Percentiles rank a stretch among this genome's conserved stretches.
phyloP scores from a whole-genome alignment of 768 basidiomycete genomes.

The Amanita rubescens region DNA sequence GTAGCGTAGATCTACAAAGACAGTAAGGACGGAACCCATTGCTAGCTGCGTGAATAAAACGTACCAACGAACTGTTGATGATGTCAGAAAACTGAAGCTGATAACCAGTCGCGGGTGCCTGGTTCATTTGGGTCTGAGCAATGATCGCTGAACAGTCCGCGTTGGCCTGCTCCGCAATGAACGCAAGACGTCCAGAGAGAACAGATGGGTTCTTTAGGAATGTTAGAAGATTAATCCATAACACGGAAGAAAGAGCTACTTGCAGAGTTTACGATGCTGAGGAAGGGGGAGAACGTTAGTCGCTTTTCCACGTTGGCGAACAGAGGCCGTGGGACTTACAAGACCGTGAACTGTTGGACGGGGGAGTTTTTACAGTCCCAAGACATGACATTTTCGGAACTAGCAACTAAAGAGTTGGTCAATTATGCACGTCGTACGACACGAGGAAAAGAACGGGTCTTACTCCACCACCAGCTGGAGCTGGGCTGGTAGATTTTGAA shows the following conservation, averaged over 20 bases:
- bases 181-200: slow-evolving; percentile 5
- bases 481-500: slow-evolving; percentile 3
- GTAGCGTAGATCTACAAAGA: slow-evolving; percentile 1
- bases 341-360: slow-evolving; percentile 4
- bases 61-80: slow-evolving; percentile 5
- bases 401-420: neutral
- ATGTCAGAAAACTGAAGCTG: slow-evolving; percentile 4
- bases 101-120: slow-evolving; percentile 3
- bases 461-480: slow-evolving; percentile 6
- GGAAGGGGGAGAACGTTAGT: neutral
- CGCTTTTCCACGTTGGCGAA: neutral
- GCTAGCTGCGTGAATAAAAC: neutral
- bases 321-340: slow-evolving; percentile 1
- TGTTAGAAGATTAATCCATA: neutral
- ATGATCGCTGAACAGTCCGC: slow-evolving; percentile 5
- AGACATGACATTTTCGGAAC: slow-evolving; percentile 5
- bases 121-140: slow-evolving; percentile 1
- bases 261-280: slow-evolving; percentile 8
- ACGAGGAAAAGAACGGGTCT: neutral
- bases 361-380: slow-evolving; percentile 8
- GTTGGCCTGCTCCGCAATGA: slow-evolving; percentile 7
- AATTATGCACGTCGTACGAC: neutral
- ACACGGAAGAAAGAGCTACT: neutral
- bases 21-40: neutral
- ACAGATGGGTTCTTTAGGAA: slow-evolving; percentile 3